These are phyloP conservation scores for Penicillium cinerascens DNA, from an alignment of 495 filamentous ascomycete species.

Conservation along the genomic window DNA sequence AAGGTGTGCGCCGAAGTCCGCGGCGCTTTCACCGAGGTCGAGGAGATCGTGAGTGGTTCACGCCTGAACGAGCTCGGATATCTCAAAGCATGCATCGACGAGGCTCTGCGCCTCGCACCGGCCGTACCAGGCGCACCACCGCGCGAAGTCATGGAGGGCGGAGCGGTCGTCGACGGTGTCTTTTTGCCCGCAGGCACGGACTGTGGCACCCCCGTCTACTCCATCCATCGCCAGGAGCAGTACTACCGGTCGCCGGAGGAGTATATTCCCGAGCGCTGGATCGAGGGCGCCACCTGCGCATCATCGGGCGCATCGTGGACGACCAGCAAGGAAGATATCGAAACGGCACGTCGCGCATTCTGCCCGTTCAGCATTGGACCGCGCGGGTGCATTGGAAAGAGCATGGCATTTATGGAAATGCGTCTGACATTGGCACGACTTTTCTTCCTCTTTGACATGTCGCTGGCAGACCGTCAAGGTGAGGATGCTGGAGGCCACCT, in stretches of 20 bases:
- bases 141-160: slow-evolving; percentile 54
- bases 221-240: slow-evolving; percentile 52
- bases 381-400: slow-evolving; percentile 56
- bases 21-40: slow-evolving; percentile 44
- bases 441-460: slow-evolving; percentile 46
- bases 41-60: slow-evolving; percentile 53
- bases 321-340: slow-evolving; percentile 36
- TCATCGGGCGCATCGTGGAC: slow-evolving; percentile 22
- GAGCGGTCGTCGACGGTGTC: slow-evolving; percentile 50
- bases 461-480: slow-evolving; percentile 36
- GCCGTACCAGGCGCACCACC: slow-evolving; percentile 55
- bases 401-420: slow-evolving; percentile 55
- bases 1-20: slow-evolving; percentile 52
- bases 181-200: slow-evolving; percentile 50
- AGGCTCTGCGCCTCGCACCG: slow-evolving; percentile 62
- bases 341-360: slow-evolving; percentile 44
- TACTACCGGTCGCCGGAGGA: slow-evolving; percentile 52
- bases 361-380: slow-evolving; percentile 57
- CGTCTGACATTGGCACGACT: slow-evolving; percentile 48
- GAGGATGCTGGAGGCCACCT: slow-evolving; percentile 42
- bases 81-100: slow-evolving; percentile 60
- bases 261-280: slow-evolving; percentile 55
- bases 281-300: slow-evolving; percentile 37
- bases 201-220: slow-evolving; percentile 51
- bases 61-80: slow-evolving; percentile 49